Base-by-base conservation (phyloP, 305 asterid species). In the Solanum hybrid region DNA sequence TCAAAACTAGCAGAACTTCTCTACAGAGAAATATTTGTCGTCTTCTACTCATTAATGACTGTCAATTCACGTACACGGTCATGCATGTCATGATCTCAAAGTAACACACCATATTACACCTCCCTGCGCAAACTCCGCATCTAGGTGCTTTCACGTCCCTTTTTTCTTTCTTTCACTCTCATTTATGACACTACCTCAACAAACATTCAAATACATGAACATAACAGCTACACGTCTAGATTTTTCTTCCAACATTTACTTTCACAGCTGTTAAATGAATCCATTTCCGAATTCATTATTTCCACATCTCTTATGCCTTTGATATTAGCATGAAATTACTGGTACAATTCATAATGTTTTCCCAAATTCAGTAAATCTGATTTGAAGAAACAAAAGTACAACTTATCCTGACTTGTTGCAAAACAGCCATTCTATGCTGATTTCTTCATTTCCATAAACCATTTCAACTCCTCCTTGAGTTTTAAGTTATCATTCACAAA, bases 181-280 rank as follows among this genome's bases (percentile, higher is more conserved):
- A 61, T 12, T 57, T 86, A 2, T 22, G 2, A 57, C 0, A 41
- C 45, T 61, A 20, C 51, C 33, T 86, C 33, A 86, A 57, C 78
- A 86, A 86, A 61, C 78, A 57, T 13, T 61, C 33, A 32, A 61
- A 86, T 86, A 22, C 88, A 84, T 84, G 75, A 36, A 20, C 39
- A 17, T 29, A 79, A 17, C 76, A 85, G 22, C 26, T 34, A 57
- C 20, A 1, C 31, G 2, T 85, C 77, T 61, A 20, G 13, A 85
- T 85, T 85, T 13, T 85, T 86, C 89, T 24, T 32, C 77, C 89
- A 61, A 86, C 32, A 85, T 85, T 61, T 85, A 86, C 76, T 84
- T 51, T 11, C 88, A 51, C 73, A 61, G 51, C 15, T 61, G 33
- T 22, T 61, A 61, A 57, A 70, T 32, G 33, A 32, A 86, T 61